Evolutionary conservation across 306 rosid species (phyloP).

Genomic region (Abrus pulchellus): DNA sequence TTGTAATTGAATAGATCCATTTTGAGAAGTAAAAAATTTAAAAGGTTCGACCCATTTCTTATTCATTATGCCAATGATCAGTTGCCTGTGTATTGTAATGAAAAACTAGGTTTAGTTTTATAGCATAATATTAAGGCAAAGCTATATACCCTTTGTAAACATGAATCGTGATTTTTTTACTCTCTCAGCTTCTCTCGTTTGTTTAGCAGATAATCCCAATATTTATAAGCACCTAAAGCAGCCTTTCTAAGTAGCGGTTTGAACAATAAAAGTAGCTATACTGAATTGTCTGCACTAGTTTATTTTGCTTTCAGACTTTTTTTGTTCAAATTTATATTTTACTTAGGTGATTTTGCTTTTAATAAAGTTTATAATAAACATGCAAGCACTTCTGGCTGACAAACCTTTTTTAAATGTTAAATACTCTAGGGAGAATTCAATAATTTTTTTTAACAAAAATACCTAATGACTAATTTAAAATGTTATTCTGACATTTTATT

Average conservation of each 20-base stretch:
- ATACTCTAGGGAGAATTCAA: too few species aligned
- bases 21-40: slow-evolving; percentile 23
- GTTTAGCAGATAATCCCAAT: slow-evolving; percentile 26
- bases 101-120: slow-evolving; percentile 24
- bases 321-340: neutral
- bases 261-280: neutral
- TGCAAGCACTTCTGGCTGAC: neutral
- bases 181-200: slow-evolving; percentile 26
- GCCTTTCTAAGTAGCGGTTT: neutral
- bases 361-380: neutral
- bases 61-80: slow-evolving; percentile 18
- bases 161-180: slow-evolving; percentile 6
- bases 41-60: slow-evolving; percentile 29
- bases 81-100: slow-evolving; percentile 37
- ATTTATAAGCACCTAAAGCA: slow-evolving; percentile 6
- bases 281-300: slow-evolving; percentile 10
- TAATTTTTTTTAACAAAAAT: neutral
- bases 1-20: slow-evolving; percentile 58
- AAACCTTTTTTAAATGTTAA: neutral
- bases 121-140: slow-evolving; percentile 29
- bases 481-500: neutral
- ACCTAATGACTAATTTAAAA: neutral
- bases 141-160: slow-evolving; percentile 39
- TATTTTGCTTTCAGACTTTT: slow-evolving; percentile 18
- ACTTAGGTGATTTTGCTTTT: neutral